phyloP scores from a whole-genome alignment of 495 filamentous ascomycete genomes.

The Penicillium malachiteum region DNA sequence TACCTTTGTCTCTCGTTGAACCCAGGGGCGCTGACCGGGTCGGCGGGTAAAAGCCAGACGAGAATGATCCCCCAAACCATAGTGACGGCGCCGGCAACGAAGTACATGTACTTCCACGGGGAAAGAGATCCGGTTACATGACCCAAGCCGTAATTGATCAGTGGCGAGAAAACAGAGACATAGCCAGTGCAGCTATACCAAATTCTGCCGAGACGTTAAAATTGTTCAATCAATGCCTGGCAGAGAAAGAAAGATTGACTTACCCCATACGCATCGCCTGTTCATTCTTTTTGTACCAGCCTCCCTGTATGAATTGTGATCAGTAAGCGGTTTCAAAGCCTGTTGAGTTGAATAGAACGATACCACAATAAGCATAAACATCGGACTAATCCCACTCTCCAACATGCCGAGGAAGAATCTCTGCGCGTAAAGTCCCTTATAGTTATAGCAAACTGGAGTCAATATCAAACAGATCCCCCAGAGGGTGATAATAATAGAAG shows the following conservation, averaged over 20 bases:
- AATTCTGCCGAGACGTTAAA: conserved; percentile 6
- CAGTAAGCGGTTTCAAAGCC: no score
- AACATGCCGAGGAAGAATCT: conserved; percentile 50
- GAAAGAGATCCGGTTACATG: conserved; percentile 21
- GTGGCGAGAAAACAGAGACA: conserved; percentile 23
- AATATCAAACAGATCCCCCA: conserved; percentile 39
- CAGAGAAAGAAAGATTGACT: not conserved
- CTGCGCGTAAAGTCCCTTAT: conserved; percentile 37
- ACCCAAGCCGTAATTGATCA: conserved; percentile 28
- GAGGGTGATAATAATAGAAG: conserved; percentile 26
- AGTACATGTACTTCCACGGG: conserved; percentile 31
- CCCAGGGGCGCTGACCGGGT: conserved; percentile 41
- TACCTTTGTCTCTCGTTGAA: conserved; percentile 45
- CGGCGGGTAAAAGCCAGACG: conserved; percentile 45
- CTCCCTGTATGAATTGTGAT: conserved; percentile 14
- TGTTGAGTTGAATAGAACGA: not conserved
- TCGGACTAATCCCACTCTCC: conserved; percentile 31
- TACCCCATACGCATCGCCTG: conserved; percentile 47
- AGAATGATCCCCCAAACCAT: conserved; percentile 29
- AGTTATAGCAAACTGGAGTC: conserved; percentile 38
- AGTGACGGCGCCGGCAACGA: conserved; percentile 25
- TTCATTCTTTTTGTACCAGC: conserved; percentile 45
- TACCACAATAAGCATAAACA: conserved; percentile 47
- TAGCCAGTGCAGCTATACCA: conserved; percentile 31
- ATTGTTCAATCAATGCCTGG: not conserved